Conservation (phyloP, 441 rosid genomes). For the Melastoma candidum region DNA sequence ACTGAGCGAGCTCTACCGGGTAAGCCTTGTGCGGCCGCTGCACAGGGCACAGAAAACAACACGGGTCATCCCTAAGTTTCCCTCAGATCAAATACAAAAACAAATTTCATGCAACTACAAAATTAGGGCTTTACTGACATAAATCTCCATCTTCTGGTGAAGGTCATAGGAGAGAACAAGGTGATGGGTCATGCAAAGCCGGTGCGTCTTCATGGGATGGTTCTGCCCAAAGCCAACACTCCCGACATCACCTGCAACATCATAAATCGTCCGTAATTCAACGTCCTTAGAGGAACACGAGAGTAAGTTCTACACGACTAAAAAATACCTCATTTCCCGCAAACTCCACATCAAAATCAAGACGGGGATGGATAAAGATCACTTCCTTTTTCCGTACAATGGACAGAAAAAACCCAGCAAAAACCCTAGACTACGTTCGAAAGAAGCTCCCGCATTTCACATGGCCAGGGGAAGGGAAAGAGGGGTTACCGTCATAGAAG, state of each 20-base stretch:
- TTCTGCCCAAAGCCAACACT: slow-evolving; percentile 92
- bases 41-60: slow-evolving; percentile 17
- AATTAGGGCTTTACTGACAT: slow-evolving; percentile 31
- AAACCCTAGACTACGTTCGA: neutral
- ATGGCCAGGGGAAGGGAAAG: neutral
- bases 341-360: too few species aligned
- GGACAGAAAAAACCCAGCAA: too few species aligned
- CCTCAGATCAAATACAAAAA: neutral
- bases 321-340: too few species aligned
- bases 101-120: neutral
- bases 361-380: too few species aligned
- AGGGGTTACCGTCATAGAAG: slow-evolving; percentile 69
- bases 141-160: slow-evolving; percentile 91
- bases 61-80: neutral
- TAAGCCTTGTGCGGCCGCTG: slow-evolving; percentile 99
- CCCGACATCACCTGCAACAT: slow-evolving; percentile 83
- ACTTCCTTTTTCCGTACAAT: too few species aligned
- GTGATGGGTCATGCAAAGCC: slow-evolving; percentile 98
- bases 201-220: slow-evolving; percentile 97
- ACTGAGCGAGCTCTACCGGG: slow-evolving; percentile 94
- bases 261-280: neutral
- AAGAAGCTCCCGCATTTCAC: neutral
- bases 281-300: too few species aligned
- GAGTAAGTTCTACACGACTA: too few species aligned
- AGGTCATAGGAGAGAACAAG: slow-evolving; percentile 90